Percentiles rank a stretch among this genome's conserved stretches.
Conservation (phyloP, 2,329 filamentous ascomycete genomes). For the Botrytis cinerea region DNA sequence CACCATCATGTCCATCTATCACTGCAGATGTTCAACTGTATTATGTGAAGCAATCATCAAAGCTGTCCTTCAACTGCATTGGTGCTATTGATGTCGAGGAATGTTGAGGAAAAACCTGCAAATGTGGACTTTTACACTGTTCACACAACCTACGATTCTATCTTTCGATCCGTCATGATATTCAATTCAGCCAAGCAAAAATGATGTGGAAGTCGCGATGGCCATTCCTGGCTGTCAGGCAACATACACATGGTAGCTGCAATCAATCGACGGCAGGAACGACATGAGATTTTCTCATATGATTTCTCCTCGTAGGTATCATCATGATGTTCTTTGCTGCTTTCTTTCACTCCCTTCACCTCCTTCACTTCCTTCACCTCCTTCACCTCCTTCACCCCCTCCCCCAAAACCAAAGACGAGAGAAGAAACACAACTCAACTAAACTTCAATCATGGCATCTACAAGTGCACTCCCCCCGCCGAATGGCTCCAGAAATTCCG, state of each 20-base stretch:
- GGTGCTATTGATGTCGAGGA: not conserved
- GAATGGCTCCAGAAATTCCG: not conserved
- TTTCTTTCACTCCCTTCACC: not conserved
- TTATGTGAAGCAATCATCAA: not conserved
- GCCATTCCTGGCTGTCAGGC: not conserved
- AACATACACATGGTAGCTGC: not conserved
- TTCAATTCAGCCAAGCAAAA: not conserved
- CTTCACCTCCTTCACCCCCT: not conserved
- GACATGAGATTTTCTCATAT: not conserved
- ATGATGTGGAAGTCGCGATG: slow-evolving; percentile 6
- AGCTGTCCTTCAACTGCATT: not conserved
- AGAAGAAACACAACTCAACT: not conserved
- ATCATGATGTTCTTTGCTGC: not conserved
- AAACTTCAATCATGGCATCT: not conserved
- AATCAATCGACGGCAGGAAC: not conserved
- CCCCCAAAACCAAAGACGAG: not conserved
- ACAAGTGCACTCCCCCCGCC: not conserved
- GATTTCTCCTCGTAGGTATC: not conserved
- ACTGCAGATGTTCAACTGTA: not conserved
- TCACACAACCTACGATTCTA: not conserved
- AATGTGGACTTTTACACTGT: not conserved
- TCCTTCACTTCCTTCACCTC: not conserved
- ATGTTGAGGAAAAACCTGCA: too few relatives aligned
- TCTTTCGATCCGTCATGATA: not conserved
- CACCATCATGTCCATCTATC: not conserved